These are phyloP conservation scores for Emydomyces testavorans DNA, from an alignment of 2,329 filamentous ascomycete species.

Conservation along the genomic window DNA sequence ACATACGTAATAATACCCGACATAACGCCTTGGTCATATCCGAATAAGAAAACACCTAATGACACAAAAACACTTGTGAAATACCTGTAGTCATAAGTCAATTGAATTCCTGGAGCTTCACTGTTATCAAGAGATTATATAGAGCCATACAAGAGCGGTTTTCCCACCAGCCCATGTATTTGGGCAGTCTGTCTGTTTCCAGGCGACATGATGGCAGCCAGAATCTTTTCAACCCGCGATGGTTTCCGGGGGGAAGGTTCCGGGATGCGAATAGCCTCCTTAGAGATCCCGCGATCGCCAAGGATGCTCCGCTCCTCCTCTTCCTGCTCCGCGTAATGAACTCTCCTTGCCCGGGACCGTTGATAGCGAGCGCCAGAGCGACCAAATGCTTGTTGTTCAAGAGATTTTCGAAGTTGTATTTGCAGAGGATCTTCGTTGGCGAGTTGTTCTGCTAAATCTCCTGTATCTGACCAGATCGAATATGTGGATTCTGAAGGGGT, in stretches of 20 bases:
- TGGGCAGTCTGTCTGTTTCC: conserved; percentile 55
- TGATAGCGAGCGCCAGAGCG: conserved; percentile 26
- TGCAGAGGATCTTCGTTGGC: conserved; percentile 71
- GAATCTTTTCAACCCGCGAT: conserved; percentile 54
- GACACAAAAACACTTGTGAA: conserved; percentile 76
- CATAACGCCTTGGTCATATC: conserved; percentile 56
- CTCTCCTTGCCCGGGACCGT: conserved; percentile 47
- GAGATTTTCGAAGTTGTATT: conserved; percentile 53
- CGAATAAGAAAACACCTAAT: conserved; percentile 53
- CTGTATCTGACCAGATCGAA: conserved; percentile 85
- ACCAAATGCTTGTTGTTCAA: conserved; percentile 50
- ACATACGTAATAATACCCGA: conserved; percentile 57
- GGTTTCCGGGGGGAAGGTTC: conserved; percentile 52
- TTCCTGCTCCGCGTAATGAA: conserved; percentile 51
- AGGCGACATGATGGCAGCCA: conserved; percentile 76
- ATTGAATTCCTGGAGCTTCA: conserved; percentile 19
- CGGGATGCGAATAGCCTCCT: conserved; percentile 58
- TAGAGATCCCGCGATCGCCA: conserved; percentile 17
- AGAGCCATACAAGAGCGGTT: conserved; percentile 67
- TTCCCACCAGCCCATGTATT: conserved; percentile 87
- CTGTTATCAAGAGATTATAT: neutral
- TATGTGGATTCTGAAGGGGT: conserved; percentile 53
- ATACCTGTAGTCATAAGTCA: conserved; percentile 48
- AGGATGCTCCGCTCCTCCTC: conserved; percentile 28
- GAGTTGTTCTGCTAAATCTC: conserved; percentile 85